Evolutionary conservation across 1,139 yeast species (phyloP).

Genomic region (Meyerozyma smithsonii): DNA sequence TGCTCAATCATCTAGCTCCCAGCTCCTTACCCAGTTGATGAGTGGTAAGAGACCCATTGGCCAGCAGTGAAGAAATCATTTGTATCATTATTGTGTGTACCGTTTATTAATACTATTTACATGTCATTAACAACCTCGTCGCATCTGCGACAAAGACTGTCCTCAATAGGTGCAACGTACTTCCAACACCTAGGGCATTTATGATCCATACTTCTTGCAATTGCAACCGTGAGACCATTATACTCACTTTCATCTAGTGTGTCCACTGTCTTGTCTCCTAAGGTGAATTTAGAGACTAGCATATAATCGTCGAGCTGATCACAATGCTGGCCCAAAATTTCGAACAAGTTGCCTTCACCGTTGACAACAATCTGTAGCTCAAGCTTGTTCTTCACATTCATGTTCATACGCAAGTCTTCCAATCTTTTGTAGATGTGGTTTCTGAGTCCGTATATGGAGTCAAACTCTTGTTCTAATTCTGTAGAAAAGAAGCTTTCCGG

Average conservation of each 20-base stretch:
- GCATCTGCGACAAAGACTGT: conserved; percentile 66
- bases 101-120: conserved; percentile 1
- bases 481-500: conserved; percentile 22
- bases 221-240: conserved; percentile 19
- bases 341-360: conserved; percentile 12
- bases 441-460: conserved; percentile 41
- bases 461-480: conserved; percentile 36
- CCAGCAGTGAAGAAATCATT: neutral
- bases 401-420: conserved; percentile 28
- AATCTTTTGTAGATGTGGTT: conserved; percentile 42
- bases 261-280: conserved; percentile 17
- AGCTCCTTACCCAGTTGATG: conserved; percentile 65
- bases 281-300: conserved; percentile 55
- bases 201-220: conserved; percentile 39
- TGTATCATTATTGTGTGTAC: neutral
- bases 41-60: conserved; percentile 49
- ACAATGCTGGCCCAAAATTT: conserved; percentile 20
- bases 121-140: conserved; percentile 23
- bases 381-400: conserved; percentile 54
- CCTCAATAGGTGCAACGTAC: conserved; percentile 48
- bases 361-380: conserved; percentile 51
- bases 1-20: conserved; percentile 47
- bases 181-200: conserved; percentile 98
- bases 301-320: conserved; percentile 50
- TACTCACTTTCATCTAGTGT: conserved; percentile 25